Conservation (phyloP, 352 stramenopile species). For the Pythium utonaiense region DNA sequence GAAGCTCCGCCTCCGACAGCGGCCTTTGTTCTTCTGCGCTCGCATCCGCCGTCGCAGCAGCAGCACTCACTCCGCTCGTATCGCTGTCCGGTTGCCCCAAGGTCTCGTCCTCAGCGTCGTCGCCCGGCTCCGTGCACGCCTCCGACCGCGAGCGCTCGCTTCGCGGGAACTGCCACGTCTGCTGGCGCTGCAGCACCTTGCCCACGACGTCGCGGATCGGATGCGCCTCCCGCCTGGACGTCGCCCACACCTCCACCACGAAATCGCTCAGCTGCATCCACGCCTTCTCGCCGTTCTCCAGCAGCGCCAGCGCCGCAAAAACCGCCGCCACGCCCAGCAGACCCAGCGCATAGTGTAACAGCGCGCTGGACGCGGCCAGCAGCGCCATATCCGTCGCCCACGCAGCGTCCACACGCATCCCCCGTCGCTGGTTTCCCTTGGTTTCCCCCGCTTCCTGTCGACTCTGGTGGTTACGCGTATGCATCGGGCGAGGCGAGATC, state of each 20-base stretch:
- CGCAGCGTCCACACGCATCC: conserved; percentile 19
- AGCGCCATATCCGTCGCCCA: conserved; percentile 57
- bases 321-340: conserved; percentile 43
- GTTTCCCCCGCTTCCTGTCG: neutral
- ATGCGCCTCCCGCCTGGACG: neutral
- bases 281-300: conserved; percentile 11
- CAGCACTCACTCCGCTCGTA: neutral
- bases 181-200: conserved; percentile 14
- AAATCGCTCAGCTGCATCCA: neutral
- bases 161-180: conserved; percentile 14
- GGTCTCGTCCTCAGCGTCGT: conserved; percentile 1
- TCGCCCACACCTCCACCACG: neutral
- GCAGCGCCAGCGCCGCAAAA: conserved; percentile 26
- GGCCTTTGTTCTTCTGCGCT: neutral
- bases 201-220: neutral
- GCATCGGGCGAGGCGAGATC: too few relatives aligned
- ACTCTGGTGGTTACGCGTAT: neutral
- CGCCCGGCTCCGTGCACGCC: conserved; percentile 6
- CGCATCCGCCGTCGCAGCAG: neutral
- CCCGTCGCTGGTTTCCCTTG: neutral
- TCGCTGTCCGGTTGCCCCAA: neutral
- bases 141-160: conserved; percentile 5
- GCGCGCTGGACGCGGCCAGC: conserved; percentile 46
- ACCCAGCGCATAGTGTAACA: conserved; percentile 67
- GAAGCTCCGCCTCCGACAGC: neutral